phyloP scores from a whole-genome alignment of 2,329 filamentous ascomycete species.

The Aureobasidium leucospermi region DNA sequence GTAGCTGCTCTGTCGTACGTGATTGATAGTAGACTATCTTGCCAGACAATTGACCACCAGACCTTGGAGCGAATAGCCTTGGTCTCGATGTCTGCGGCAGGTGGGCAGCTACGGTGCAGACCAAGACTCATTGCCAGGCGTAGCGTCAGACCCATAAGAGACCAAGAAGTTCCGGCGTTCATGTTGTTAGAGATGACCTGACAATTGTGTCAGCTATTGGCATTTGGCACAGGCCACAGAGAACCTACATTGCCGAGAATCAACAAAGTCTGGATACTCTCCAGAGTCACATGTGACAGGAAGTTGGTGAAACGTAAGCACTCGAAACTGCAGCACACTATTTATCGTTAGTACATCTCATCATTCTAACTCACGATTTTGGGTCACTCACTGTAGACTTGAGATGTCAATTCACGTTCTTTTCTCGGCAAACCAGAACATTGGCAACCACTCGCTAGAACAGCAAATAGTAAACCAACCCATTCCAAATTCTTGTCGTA shows the following conservation, averaged over 20 bases:
- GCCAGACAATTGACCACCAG: slow-evolving; percentile 57
- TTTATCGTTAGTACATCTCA: slow-evolving; percentile 22
- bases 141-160: slow-evolving; percentile 52
- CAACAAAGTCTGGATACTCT: slow-evolving; percentile 55
- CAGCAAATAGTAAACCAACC: slow-evolving; percentile 54
- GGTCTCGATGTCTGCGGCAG: slow-evolving; percentile 42
- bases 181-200: slow-evolving; percentile 51
- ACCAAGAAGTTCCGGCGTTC: slow-evolving; percentile 59
- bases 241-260: slow-evolving; percentile 49
- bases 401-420: slow-evolving; percentile 55
- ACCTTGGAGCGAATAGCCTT: slow-evolving; percentile 33
- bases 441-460: slow-evolving; percentile 56
- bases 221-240: neutral
- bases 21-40: slow-evolving; percentile 56
- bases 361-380: no score
- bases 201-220: neutral
- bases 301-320: slow-evolving; percentile 59
- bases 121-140: slow-evolving; percentile 55
- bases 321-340: slow-evolving; percentile 58
- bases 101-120: slow-evolving; percentile 51
- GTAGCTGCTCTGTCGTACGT: slow-evolving; percentile 55
- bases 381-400: slow-evolving; percentile 48
- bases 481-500: slow-evolving; percentile 53
- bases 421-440: slow-evolving; percentile 51
- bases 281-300: slow-evolving; percentile 52